Evolutionary conservation across 257 asterid species (phyloP), one percentile per base, ranked within the genome.

Genomic region (Gentiana straminea): DNA sequence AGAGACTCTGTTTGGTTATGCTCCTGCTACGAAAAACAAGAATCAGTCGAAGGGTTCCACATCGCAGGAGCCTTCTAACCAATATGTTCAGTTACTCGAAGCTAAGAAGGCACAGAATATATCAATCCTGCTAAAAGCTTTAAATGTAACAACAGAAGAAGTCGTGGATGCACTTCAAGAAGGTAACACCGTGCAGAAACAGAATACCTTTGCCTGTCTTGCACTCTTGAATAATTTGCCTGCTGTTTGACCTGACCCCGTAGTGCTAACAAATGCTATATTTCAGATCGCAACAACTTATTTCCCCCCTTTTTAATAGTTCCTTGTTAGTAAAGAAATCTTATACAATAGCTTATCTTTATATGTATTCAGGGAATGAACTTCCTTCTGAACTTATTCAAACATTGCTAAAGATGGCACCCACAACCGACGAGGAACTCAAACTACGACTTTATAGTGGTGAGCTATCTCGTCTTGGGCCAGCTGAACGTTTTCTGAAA

Each of bases 401-500:
- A 73, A 80, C 83, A 54, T 59, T 89, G 62, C 33, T 86, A 50
- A 84, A 78, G 77, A 82, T 86, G 94, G 86, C 94, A 57, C 95
- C 97, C 1, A 84, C 95, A 51, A 52, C 81, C 5, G 97, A 84
- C 7, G 96, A 89, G 73, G 94, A 89, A 70, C 59, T 79, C 63
- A 89, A 86, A 75, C 78, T 89, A 67, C 81, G 94, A 69, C 67
- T 78, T 58, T 89, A 80, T 52, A 61, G 50, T 4, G 94, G 96
- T 52, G 90, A 84, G n/a, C 73, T 84, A 73, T 82, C 97, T 74
- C 95, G 75, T 52, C 81, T 89, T 54, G 85, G 87, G 38, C 76
- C 74, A 9, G 94, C 94, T 0, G 96, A 89, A 73, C 84, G 94
- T 33, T 89, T 89, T 73, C 84, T 89, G 50, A 86, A 86, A 75